Percentiles rank a stretch among this genome's conserved stretches.
These are phyloP conservation scores for Candida gorgasii DNA, from an alignment of 805 yeast genomes.

Conservation along the genomic window DNA sequence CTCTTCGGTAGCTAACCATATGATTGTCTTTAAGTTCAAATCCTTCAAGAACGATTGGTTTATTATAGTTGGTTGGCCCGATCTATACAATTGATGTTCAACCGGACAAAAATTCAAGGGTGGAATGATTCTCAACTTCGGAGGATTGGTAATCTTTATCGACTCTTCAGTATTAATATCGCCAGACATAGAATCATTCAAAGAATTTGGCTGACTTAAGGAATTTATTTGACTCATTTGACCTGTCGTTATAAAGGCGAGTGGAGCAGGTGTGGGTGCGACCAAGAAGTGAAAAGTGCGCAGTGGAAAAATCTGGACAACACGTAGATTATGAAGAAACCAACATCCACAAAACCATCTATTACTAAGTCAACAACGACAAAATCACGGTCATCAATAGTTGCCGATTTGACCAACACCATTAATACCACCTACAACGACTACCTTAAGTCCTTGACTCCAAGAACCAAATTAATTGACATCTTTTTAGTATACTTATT, in stretches of 20 bases:
- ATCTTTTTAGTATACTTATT: slow-evolving; percentile 74
- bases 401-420: slow-evolving; percentile 16
- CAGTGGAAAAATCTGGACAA: slow-evolving; percentile 5
- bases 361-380: slow-evolving; percentile 4
- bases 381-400: slow-evolving; percentile 1
- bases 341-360: slow-evolving; percentile 2
- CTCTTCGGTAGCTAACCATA: slow-evolving; percentile 96
- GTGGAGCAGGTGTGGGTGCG: slow-evolving; percentile 1
- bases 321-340: slow-evolving; percentile 2
- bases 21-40: slow-evolving; percentile 71
- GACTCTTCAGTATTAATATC: not conserved
- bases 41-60: slow-evolving; percentile 83
- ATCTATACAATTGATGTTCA: slow-evolving; percentile 79
- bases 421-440: slow-evolving; percentile 35
- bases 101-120: slow-evolving; percentile 96
- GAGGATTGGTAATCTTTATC: slow-evolving; percentile 47
- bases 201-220: not conserved
- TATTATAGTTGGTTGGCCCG: slow-evolving; percentile 94
- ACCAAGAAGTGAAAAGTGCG: not conserved
- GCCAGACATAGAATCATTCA: not conserved
- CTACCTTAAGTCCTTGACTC: slow-evolving; percentile 37
- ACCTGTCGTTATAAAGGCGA: not conserved
- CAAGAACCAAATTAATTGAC: slow-evolving; percentile 69
- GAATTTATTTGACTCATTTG: not conserved
- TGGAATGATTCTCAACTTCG: slow-evolving; percentile 74